Evolutionary conservation across 2,329 filamentous ascomycete genomes (phyloP), one percentile per base, ranked within the genome.

Genomic region (Epichloe gansuensis): DNA sequence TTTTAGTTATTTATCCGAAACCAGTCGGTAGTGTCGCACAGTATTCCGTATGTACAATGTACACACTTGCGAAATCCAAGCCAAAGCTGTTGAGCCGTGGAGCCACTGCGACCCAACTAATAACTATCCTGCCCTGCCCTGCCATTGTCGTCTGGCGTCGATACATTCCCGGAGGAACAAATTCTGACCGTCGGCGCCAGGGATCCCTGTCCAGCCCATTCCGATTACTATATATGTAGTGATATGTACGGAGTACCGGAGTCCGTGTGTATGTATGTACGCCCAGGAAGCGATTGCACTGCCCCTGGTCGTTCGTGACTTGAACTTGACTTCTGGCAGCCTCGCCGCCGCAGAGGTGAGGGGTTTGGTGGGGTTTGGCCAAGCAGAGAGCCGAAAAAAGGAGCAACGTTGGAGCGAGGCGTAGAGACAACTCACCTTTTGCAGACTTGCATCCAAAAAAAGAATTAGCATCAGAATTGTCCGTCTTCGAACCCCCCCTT

Each of bases 341-440:
- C 17, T 21, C 17, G 17, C 17, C 17, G 17, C 17, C 17, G 17
- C 17, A 21, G 17, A 21, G 17, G 17, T 21, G 17, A 21, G 17
- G 17, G 17, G 17, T 21, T 21, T 21, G 17, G 17, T 21, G 17
- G 53, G 52, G 49, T 50, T 51, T 47, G 44, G 48, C 15, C 49
- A 25, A 34, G 49, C 41, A 27, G 45, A 23, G 45, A 51, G 46
- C 52, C 35, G 4, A 47, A 50, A 50, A 46, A 53, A 43, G 43
- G 49, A 49, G 45, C 49, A 47, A 38, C 45, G 34, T 25, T 49
- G 31, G 46, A 27, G 41, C 50, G 35, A 41, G 50, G 45, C 53
- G 49, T 36, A 47, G 46, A 43, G 46, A 40, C 42, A 54, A 54
- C 53, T 54, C 50, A 46, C 42, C 53, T 38, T 54, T 51, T 52